Base-by-base conservation (phyloP, 768 basidiomycete species). In the Rhodosporidiobolus sp. region DNA sequence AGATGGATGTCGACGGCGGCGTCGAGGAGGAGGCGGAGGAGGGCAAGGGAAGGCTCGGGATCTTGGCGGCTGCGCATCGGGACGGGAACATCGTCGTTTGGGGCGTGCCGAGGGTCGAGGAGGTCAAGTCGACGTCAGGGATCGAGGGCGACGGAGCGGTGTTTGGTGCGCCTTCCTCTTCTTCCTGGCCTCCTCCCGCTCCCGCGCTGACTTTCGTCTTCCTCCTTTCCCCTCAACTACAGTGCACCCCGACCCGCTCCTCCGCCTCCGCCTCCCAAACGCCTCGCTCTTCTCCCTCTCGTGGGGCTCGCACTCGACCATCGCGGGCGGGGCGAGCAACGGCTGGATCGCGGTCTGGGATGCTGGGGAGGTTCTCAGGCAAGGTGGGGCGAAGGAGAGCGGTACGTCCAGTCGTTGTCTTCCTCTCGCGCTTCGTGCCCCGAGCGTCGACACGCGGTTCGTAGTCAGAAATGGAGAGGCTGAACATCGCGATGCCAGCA, bases 11-110 rank as follows among this genome's bases (percentile, higher is more conserved):
- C 11, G 55, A 53, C 16, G 43, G 24, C 6, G 35, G 24, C 22
- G 14, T 12, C 28, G 54, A 55, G 7, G 30, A 3, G 30, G 30
- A 30, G n/a, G 8, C 53, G 53, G 28, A 10, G 8, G 30, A 54
- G 43, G 49, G 49, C 22, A 58, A 35, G 19, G 46, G 54, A 11
- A n/a, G 91, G 79, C 82, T 98, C 0, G 95, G 96, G 2, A 79
- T 99, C 14, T 79, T 98, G 12, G 91, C 87, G 0, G 94, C 89
- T 17, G 87, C 89, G 0, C 94, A 94, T 65, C 88, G 89, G 76
- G 94, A 97, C 78, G 95, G 95, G 5, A 88, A 90, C 0, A 82
- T 94, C 38, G 87, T 87, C 1, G 79, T 97, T 26, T 94, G 88
- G 73, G 84, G 85, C 5, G 85, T 97, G 9, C 95, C 94, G 4